Evolutionary conservation across 441 rosid genomes (phyloP), one percentile per base, ranked within the genome.

Genomic region (Iberis amara): DNA sequence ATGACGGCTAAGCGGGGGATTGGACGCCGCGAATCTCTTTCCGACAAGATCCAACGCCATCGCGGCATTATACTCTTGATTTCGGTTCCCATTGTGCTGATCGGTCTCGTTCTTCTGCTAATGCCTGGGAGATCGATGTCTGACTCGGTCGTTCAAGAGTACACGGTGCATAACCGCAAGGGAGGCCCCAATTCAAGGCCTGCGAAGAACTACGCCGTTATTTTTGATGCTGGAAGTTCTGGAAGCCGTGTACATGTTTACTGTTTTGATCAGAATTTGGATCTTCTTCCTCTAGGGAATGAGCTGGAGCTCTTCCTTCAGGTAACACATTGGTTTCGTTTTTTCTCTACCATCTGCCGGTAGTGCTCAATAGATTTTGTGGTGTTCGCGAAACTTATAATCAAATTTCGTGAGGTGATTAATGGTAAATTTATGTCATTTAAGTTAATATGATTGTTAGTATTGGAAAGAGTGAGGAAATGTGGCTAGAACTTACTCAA

Each of bases 191-290:
- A 42, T 30, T 59, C 57, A 10, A 66, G 64, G 51, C 55, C 55
- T 31, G 52, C 68, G 0, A 79, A 47, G 77, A 79, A 59, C 27
- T 89, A 70, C 23, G 94, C 94, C 0, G 94, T 89, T 23, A 66
- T 89, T 27, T 89, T 89, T 36, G 94, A 89, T 23, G 97, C 97
- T 7, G 95, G 97, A 0, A 89, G 97, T 65, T 86, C 97, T 9
- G 97, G 95, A 12, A 89, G 97, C 65, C 76, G 97, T 28, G 97
- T 89, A 10, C 97, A 89, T 41, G 97, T 89, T 24, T 89, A 52
- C 59, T 89, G 95, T 59, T 89, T 89, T 12, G 94, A 89, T 74
- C 75, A 59, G 28, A 81, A 86, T 56, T 47, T 80, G 82, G 84
- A 86, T 86, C 97, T 89, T 33, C 71, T 89, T 46, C 88, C 87